Evolutionary conservation across 2,329 filamentous ascomycete genomes (phyloP).

Genomic region (Aspergillus terreus): DNA sequence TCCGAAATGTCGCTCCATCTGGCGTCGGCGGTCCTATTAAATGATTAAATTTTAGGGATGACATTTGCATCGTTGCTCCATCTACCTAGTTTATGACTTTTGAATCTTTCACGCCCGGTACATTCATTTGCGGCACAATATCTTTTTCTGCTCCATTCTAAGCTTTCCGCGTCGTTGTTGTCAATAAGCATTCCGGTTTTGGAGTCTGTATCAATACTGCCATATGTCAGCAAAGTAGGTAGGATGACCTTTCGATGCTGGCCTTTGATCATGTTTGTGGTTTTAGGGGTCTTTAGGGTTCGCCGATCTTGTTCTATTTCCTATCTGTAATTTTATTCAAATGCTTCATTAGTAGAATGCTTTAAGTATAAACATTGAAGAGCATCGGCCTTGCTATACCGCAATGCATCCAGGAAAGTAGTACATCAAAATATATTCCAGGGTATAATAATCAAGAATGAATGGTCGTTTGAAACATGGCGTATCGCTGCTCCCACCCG

Average conservation of each 20-base stretch:
- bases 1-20: not conserved
- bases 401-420: not conserved
- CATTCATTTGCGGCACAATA: not conserved
- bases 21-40: not conserved
- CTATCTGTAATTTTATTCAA: no score
- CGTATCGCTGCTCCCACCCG: slow-evolving; percentile 62
- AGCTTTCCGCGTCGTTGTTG: not conserved
- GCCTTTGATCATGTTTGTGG: not conserved
- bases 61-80: not conserved
- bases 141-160: not conserved
- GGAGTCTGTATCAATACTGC: not conserved
- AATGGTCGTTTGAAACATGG: slow-evolving; percentile 64
- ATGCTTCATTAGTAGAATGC: no score
- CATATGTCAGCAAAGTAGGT: not conserved
- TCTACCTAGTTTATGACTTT: not conserved
- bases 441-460: slow-evolving; percentile 12
- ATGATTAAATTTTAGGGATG: not conserved
- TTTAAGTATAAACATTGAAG: no score
- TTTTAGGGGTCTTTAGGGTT: not conserved
- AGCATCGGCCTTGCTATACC: no score
- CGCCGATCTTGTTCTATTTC: no score
- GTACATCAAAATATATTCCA: slow-evolving; percentile 3
- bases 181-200: not conserved
- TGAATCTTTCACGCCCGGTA: not conserved
- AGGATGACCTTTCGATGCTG: not conserved